These are phyloP conservation scores for Helminthosporium solani DNA, from an alignment of 2,329 filamentous ascomycete genomes.

Conservation along the genomic window DNA sequence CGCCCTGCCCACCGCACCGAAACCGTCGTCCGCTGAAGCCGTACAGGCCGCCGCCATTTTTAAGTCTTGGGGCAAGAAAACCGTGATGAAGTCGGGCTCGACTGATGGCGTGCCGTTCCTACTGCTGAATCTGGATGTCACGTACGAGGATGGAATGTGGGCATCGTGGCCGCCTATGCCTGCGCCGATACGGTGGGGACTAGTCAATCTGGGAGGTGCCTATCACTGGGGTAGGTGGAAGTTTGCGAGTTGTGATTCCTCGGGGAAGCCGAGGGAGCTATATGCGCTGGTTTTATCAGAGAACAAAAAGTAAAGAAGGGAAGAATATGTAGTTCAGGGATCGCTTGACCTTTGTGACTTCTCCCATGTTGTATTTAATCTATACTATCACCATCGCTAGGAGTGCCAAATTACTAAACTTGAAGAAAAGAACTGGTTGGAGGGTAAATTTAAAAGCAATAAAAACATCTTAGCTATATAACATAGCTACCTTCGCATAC, in stretches of 20 bases:
- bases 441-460: no score
- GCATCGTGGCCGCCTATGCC: slow-evolving; percentile 66
- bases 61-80: slow-evolving; percentile 63
- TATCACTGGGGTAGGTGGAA: slow-evolving; percentile 62
- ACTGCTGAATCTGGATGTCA: slow-evolving; percentile 62
- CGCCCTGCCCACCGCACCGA: slow-evolving; percentile 54
- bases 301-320: not conserved
- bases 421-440: no score
- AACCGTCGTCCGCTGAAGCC: slow-evolving; percentile 45
- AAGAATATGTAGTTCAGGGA: no score
- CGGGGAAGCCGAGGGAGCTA: slow-evolving; percentile 55
- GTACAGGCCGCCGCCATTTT: slow-evolving; percentile 53
- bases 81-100: slow-evolving; percentile 61
- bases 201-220: slow-evolving; percentile 60
- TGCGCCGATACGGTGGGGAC: slow-evolving; percentile 58
- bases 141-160: slow-evolving; percentile 61
- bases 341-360: no score
- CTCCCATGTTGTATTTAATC: no score
- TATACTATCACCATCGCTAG: no score
- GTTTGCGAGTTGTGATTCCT: slow-evolving; percentile 62
- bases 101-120: slow-evolving; percentile 66
- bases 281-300: slow-evolving; percentile 44
- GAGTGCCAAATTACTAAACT: no score
- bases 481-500: no score
- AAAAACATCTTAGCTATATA: no score